Evolutionary conservation across 2,329 filamentous ascomycete species (phyloP).

Genomic region (Elsinoe necatrix): DNA sequence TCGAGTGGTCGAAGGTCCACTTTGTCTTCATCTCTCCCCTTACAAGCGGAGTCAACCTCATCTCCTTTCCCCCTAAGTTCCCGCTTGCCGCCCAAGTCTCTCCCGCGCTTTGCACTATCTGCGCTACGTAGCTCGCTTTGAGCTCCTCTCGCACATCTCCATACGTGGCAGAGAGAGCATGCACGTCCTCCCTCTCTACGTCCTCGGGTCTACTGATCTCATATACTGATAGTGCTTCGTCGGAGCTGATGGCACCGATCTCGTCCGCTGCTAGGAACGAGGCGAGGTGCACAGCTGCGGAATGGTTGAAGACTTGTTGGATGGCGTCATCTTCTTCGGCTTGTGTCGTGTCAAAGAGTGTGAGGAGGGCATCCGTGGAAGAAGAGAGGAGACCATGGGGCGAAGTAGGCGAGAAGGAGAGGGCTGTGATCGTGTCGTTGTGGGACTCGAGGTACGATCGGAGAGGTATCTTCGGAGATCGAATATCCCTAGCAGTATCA

Average conservation of each 20-base stretch:
- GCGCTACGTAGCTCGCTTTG: conserved; percentile 65
- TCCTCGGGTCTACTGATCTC: conserved; percentile 56
- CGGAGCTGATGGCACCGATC: conserved; percentile 66
- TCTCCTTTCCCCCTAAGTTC: conserved; percentile 16
- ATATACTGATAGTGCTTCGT: conserved; percentile 69
- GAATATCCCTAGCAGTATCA: conserved; percentile 30
- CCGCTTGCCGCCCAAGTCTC: conserved; percentile 29
- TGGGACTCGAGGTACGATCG: conserved; percentile 40
- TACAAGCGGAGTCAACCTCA: conserved; percentile 17
- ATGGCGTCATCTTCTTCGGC: conserved; percentile 69
- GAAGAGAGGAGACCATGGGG: conserved; percentile 56
- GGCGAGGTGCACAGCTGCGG: conserved; percentile 64
- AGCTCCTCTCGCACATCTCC: conserved; percentile 61
- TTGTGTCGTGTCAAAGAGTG: conserved; percentile 63
- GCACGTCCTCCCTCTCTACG: conserved; percentile 45
- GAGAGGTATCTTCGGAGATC: conserved; percentile 31
- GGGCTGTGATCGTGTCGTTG: conserved; percentile 52
- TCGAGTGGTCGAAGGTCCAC: conserved; percentile 17
- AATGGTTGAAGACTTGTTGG: conserved; percentile 69
- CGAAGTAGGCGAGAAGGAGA: conserved; percentile 39
- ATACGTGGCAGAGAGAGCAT: conserved; percentile 45
- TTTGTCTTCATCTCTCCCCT: conserved; percentile 14
- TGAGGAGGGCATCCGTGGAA: conserved; percentile 72
- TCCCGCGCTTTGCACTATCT: conserved; percentile 53
- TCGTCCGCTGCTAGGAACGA: conserved; percentile 59